Evolutionary conservation across 2,329 filamentous ascomycete genomes (phyloP).

Genomic region (Exserohilum rostratum): DNA sequence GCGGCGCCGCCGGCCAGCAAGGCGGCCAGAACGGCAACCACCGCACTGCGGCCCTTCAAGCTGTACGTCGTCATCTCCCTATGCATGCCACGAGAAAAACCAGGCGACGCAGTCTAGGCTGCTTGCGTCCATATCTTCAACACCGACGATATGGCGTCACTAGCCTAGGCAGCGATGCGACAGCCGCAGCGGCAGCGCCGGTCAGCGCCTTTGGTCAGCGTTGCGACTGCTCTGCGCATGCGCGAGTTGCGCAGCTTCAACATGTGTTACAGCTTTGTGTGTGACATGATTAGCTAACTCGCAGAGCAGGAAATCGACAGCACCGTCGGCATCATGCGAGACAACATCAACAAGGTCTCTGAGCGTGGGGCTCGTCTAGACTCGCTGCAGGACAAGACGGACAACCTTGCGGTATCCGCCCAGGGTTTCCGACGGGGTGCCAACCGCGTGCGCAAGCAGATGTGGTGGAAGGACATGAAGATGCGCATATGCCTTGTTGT

Average conservation of each 20-base stretch:
- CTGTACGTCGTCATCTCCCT: conserved; percentile 60
- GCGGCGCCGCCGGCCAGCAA: conserved; percentile 57
- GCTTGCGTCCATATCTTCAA: conserved; percentile 1
- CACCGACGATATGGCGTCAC: conserved; percentile 11
- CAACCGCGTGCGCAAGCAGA: conserved; percentile 89
- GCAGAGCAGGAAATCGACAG: conserved; percentile 86
- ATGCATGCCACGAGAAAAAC: not conserved
- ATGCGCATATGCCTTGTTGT: conserved; percentile 97
- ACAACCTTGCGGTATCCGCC: conserved; percentile 90
- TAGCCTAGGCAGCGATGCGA: conserved; percentile 13
- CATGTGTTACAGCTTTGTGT: not conserved
- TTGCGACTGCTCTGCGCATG: not conserved
- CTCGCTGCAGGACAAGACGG: conserved; percentile 87
- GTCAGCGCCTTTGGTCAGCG: not conserved
- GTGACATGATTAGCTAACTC: conserved; percentile 18
- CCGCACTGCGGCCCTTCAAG: conserved; percentile 77
- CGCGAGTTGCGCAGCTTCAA: conserved; percentile 1
- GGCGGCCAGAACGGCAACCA: conserved; percentile 63
- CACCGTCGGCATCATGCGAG: conserved; percentile 91
- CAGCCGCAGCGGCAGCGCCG: not conserved
- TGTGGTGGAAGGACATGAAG: conserved; percentile 99
- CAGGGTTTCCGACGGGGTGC: conserved; percentile 96
- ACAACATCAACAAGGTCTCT: conserved; percentile 97
- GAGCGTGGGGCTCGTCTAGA: conserved; percentile 90
- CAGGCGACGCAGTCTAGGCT: conserved; percentile 4